Conservation (phyloP, 2,329 filamentous ascomycete species). For the Ophiosphaerella narmari region DNA sequence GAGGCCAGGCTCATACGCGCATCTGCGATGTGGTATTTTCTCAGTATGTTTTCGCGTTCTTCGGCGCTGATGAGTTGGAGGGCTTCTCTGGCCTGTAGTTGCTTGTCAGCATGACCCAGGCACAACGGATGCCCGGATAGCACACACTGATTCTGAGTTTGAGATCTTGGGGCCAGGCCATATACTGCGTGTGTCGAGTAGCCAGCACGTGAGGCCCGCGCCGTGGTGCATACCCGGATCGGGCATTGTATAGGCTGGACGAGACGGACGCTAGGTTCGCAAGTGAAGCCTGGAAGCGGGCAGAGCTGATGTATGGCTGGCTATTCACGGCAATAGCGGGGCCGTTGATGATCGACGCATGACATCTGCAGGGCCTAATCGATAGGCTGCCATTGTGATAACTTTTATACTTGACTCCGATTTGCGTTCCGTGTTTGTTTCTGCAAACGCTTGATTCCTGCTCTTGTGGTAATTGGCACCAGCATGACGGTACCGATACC, state of each 20-base stretch:
- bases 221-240: slow-evolving; percentile 15
- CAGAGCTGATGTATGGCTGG: slow-evolving; percentile 4
- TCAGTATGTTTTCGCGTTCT: slow-evolving; percentile 63
- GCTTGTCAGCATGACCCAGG: background rate
- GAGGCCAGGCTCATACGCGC: slow-evolving; percentile 76
- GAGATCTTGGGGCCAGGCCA: slow-evolving; percentile 54
- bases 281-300: slow-evolving; percentile 5
- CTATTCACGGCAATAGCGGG: slow-evolving; percentile 23
- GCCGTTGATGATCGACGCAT: background rate
- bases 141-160: slow-evolving; percentile 18
- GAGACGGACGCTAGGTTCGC: background rate
- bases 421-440: background rate
- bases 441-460: background rate
- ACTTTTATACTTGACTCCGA: slow-evolving; percentile 3
- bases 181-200: slow-evolving; percentile 54
- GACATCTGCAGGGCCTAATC: slow-evolving; percentile 7
- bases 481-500: slow-evolving; percentile 33
- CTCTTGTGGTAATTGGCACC: background rate
- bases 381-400: slow-evolving; percentile 10
- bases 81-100: slow-evolving; percentile 47
- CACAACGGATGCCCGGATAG: background rate
- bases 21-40: slow-evolving; percentile 70
- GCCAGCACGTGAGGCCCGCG: slow-evolving; percentile 50
- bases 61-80: slow-evolving; percentile 51
- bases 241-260: slow-evolving; percentile 14